These are phyloP conservation scores for Notholithocarpus densiflorus DNA, from an alignment of 306 rosid species.

Conservation along the genomic window DNA sequence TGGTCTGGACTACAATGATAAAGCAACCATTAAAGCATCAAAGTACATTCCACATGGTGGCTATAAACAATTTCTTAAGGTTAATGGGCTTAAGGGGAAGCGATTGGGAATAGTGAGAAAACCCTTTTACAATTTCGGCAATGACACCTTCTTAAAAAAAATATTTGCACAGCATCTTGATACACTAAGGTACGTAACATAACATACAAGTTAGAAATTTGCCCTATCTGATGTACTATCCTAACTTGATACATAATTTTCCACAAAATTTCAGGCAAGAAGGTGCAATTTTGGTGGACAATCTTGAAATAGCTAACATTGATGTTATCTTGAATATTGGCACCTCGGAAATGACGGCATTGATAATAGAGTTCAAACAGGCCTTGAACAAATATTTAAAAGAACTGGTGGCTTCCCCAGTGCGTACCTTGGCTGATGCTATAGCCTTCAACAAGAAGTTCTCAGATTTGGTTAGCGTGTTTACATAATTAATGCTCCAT, in stretches of 20 bases:
- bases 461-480: conserved; percentile 12
- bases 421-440: conserved; percentile 23
- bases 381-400: conserved; percentile 26
- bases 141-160: not conserved
- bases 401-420: conserved; percentile 23
- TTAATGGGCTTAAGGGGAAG: conserved; percentile 28
- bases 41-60: conserved; percentile 43
- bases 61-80: conserved; percentile 20
- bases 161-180: conserved; percentile 22
- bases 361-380: conserved; percentile 29
- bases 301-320: conserved; percentile 16
- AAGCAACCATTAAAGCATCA: conserved; percentile 20
- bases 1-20: conserved; percentile 35
- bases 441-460: conserved; percentile 27
- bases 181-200: conserved; percentile 7
- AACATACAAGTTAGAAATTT: no score
- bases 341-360: conserved; percentile 4
- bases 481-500: not conserved
- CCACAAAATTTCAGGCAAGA: no score
- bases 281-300: no score
- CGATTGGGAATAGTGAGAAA: conserved; percentile 36
- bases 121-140: conserved; percentile 10
- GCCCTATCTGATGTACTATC: no score
- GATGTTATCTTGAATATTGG: not conserved
- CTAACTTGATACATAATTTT: no score